Evolutionary conservation across 2,329 filamentous ascomycete species (phyloP).

Genomic region (Sclerotinia subarctica): DNA sequence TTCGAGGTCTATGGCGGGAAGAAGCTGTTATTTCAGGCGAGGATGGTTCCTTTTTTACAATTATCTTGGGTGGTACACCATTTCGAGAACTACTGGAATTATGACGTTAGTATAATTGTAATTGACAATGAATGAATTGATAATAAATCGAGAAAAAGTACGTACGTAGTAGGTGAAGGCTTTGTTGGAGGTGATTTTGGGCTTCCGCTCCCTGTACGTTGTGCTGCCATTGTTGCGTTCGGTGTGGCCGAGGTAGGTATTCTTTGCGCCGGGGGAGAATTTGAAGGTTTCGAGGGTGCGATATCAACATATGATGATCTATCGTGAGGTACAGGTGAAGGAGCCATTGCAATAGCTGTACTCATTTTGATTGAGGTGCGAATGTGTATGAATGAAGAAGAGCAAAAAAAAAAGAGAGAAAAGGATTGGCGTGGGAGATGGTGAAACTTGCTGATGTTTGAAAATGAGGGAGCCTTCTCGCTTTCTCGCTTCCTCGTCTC

Average conservation of each 20-base stretch:
- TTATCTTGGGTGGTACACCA: slow-evolving; percentile 67
- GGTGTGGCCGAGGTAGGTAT: slow-evolving; percentile 41
- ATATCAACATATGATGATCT: slow-evolving; percentile 55
- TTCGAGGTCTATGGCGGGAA: slow-evolving; percentile 71
- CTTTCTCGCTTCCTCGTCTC: slow-evolving; percentile 19
- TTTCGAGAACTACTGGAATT: slow-evolving; percentile 48
- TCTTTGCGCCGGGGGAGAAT: slow-evolving; percentile 36
- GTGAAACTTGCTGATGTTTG: slow-evolving; percentile 22
- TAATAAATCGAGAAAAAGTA: slow-evolving; percentile 39
- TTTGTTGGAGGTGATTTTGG: slow-evolving; percentile 49
- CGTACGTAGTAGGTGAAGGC: slow-evolving; percentile 61
- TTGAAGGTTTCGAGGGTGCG: slow-evolving; percentile 39
- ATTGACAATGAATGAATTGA: neutral
- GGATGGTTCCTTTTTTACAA: slow-evolving; percentile 94
- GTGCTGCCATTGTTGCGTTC: slow-evolving; percentile 43
- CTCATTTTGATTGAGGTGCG: slow-evolving; percentile 51
- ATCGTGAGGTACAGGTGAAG: slow-evolving; percentile 65
- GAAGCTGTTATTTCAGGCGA: slow-evolving; percentile 72
- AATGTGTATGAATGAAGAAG: slow-evolving; percentile 11
- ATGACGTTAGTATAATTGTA: slow-evolving; percentile 23
- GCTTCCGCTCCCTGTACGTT: slow-evolving; percentile 54
- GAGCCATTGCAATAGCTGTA: slow-evolving; percentile 65
- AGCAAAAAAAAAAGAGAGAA: neutral
- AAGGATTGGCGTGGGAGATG: neutral
- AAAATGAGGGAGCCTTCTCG: slow-evolving; percentile 11